Conservation (phyloP, 139 green algal species). For the Eudorina sp. region DNA sequence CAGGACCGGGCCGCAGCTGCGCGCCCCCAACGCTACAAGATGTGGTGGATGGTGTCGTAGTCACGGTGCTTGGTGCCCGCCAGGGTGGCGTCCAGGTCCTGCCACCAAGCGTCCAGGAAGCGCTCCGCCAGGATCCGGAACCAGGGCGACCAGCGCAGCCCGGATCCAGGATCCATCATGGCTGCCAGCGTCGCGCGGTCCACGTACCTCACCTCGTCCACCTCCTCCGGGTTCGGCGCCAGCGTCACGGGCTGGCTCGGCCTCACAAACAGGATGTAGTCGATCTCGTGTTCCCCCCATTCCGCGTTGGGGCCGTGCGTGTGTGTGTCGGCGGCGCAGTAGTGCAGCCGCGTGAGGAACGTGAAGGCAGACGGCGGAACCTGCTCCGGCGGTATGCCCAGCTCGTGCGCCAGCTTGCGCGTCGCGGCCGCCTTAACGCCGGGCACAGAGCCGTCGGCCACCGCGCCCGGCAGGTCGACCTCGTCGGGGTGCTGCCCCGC, state of each 20-base stretch:
- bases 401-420: conserved; percentile 93
- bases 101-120: conserved; percentile 93
- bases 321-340: conserved; percentile 88
- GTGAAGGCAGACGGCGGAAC: conserved; percentile 40
- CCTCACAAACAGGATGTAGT: conserved; percentile 92
- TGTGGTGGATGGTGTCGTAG: conserved; percentile 67
- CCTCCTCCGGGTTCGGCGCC: conserved; percentile 74
- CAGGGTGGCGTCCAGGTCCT: conserved; percentile 76
- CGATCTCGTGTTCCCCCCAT: conserved; percentile 97
- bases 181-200: conserved; percentile 68
- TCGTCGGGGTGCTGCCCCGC: conserved; percentile 83
- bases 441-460: conserved; percentile 49
- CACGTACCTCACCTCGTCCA: conserved; percentile 72
- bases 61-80: conserved; percentile 66
- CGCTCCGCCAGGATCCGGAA: conserved; percentile 92
- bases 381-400: conserved; percentile 74
- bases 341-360: conserved; percentile 94
- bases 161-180: conserved; percentile 83
- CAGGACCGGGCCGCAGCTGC: too few species aligned
- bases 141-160: conserved; percentile 92
- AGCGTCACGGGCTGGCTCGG: conserved; percentile 61
- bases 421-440: conserved; percentile 81
- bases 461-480: conserved; percentile 66
- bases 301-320: conserved; percentile 64
- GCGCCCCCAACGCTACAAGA: conserved; percentile 22